Percentiles rank a stretch among this genome's conserved stretches.
Evolutionary conservation across 768 basidiomycete genomes (phyloP).

Genomic region (Tulasnella calospora): DNA sequence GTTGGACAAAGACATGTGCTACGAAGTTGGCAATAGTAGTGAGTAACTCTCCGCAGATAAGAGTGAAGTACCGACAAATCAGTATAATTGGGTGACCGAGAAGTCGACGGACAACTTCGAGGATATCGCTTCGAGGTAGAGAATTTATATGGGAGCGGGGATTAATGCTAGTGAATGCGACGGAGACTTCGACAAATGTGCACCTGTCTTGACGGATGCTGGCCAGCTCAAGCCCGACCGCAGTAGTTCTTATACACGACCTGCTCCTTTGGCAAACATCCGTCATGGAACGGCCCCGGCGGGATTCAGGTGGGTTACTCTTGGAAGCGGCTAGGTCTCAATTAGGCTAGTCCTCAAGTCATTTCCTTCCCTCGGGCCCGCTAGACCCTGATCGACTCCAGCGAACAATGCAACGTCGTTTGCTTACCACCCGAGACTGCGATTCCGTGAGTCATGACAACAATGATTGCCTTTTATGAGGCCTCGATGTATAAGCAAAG

Average conservation of each 20-base stretch:
- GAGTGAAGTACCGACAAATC: background rate
- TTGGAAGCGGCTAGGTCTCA: background rate
- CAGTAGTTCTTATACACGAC: background rate
- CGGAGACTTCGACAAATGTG: background rate
- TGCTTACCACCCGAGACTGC: background rate
- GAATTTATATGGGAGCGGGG: background rate
- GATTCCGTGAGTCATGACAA: background rate
- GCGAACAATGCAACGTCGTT: background rate
- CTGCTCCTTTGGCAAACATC: background rate
- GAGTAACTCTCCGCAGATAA: background rate
- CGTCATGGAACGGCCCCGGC: background rate
- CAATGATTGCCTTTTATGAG: background rate
- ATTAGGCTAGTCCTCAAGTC: background rate
- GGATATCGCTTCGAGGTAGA: background rate
- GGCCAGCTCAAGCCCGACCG: too few relatives aligned
- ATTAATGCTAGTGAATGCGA: background rate
- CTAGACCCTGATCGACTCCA: background rate
- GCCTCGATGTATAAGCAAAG: background rate
- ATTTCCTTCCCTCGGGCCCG: background rate
- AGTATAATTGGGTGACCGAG: background rate
- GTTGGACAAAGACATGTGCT: background rate
- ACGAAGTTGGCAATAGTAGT: background rate
- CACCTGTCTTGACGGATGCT: background rate
- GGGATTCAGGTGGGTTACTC: too few relatives aligned
- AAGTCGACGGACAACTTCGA: background rate